These are phyloP conservation scores for Gastrolobium bilobum DNA, from an alignment of 306 rosid species.

Conservation along the genomic window DNA sequence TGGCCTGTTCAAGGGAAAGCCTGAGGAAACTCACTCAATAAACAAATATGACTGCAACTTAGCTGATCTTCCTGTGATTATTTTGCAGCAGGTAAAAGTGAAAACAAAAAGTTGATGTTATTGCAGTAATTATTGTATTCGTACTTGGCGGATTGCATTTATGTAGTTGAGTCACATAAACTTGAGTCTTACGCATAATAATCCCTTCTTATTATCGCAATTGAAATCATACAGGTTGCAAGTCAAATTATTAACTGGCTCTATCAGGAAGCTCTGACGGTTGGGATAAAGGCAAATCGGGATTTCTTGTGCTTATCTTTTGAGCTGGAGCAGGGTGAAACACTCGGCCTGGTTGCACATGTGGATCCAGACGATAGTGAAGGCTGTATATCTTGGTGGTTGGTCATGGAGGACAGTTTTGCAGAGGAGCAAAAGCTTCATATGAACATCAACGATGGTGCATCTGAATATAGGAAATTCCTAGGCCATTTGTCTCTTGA, in stretches of 20 bases:
- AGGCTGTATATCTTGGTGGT: constrained; percentile 93
- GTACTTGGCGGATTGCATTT: constrained; percentile 4
- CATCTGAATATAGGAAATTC: constrained; percentile 76
- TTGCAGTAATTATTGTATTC: background rate
- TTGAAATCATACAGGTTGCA: constrained; percentile 72
- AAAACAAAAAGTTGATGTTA: background rate
- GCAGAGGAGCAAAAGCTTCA: constrained; percentile 75
- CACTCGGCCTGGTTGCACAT: constrained; percentile 78
- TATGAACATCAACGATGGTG: constrained; percentile 59
- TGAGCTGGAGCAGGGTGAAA: constrained; percentile 89
- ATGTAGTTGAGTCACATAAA: background rate
- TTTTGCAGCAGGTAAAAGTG: constrained; percentile 84
- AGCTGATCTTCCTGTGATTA: constrained; percentile 84
- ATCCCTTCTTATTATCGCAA: constrained; percentile 36
- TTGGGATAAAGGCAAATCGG: constrained; percentile 80
- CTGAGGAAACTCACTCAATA: constrained; percentile 72
- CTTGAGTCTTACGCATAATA: background rate
- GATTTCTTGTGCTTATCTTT: constrained; percentile 83
- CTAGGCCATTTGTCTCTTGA: constrained; percentile 86
- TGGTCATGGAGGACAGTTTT: constrained; percentile 78
- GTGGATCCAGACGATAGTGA: constrained; percentile 84
- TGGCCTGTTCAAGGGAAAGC: constrained; percentile 74
- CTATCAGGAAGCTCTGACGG: constrained; percentile 79
- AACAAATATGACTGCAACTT: constrained; percentile 81
- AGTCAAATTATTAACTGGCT: constrained; percentile 92